Conservation (phyloP, 2,329 filamentous ascomycete species). For the Peltaster fructicola region DNA sequence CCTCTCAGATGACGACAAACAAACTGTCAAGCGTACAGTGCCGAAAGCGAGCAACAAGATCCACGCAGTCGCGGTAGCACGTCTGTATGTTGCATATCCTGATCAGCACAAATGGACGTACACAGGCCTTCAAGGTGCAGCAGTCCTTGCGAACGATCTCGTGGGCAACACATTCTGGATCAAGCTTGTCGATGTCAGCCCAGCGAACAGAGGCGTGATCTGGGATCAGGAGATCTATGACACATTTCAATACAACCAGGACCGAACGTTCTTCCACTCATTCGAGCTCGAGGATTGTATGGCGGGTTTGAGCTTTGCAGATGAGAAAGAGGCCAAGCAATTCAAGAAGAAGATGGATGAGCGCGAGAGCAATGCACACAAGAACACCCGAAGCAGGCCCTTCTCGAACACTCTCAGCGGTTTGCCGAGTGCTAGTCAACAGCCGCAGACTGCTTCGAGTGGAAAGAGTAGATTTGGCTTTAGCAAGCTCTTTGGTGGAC, state of each 20-base stretch:
- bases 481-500: constrained; percentile 28
- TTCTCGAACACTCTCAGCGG: too few relatives aligned
- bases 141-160: constrained; percentile 79
- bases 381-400: constrained; percentile 61
- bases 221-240: constrained; percentile 99
- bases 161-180: constrained; percentile 95
- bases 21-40: constrained; percentile 84
- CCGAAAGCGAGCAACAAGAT: constrained; percentile 96
- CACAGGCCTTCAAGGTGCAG: constrained; percentile 80
- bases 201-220: constrained; percentile 65
- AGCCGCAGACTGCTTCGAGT: constrained; percentile 20
- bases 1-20: constrained; percentile 83
- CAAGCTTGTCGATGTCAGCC: constrained; percentile 92
- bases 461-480: constrained; percentile 34
- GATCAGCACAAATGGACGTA: constrained; percentile 78
- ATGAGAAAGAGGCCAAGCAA: constrained; percentile 93
- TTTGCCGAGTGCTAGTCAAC: constrained; percentile 24
- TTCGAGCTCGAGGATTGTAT: constrained; percentile 91
- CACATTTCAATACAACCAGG: constrained; percentile 85
- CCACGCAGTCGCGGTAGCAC: constrained; percentile 80
- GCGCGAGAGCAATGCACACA: constrained; percentile 85
- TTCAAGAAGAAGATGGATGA: constrained; percentile 98
- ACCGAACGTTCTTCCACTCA: constrained; percentile 91
- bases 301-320: constrained; percentile 77
- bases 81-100: constrained; percentile 84